phyloP scores from a whole-genome alignment of 2,329 filamentous ascomycete genomes.

The Endocalyx cinctus region DNA sequence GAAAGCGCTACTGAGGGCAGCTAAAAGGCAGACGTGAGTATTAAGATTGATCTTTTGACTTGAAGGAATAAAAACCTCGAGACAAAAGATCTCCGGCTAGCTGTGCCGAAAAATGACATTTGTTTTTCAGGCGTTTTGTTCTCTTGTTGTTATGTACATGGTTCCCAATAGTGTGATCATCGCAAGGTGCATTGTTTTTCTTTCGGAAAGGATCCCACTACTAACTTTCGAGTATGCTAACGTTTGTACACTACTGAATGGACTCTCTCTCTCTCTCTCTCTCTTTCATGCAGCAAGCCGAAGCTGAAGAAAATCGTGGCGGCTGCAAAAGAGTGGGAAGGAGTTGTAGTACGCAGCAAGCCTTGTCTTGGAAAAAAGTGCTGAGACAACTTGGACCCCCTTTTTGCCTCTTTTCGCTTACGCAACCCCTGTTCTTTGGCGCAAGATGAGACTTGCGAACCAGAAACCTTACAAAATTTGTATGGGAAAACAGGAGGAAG shows the following conservation, averaged over 20 bases:
- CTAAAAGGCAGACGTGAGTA: too few relatives aligned
- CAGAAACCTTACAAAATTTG: slow-evolving; percentile 13
- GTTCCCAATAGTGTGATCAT: slow-evolving; percentile 23
- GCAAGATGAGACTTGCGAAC: slow-evolving; percentile 20
- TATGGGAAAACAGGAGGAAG: slow-evolving; percentile 21
- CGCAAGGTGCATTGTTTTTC: slow-evolving; percentile 15
- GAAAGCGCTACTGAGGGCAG: too few relatives aligned
- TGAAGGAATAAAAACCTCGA: too few relatives aligned
- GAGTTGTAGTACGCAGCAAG: slow-evolving; percentile 9
- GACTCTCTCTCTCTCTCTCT: too few relatives aligned
- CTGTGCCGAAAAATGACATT: too few relatives aligned
- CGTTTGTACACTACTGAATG: too few relatives aligned
- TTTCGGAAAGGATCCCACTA: too few relatives aligned
- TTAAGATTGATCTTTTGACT: too few relatives aligned
- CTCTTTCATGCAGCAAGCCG: slow-evolving; percentile 18
- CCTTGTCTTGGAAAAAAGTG: slow-evolving; percentile 15
- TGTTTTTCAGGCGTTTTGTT: too few relatives aligned
- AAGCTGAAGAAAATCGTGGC: slow-evolving; percentile 11
- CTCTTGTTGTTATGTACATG: too few relatives aligned
- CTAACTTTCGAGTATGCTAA: too few relatives aligned
- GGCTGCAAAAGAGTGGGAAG: slow-evolving; percentile 9
- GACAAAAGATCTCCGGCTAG: too few relatives aligned
- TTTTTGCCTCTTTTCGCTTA: slow-evolving; percentile 17
- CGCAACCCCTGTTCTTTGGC: slow-evolving; percentile 16
- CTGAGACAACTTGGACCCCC: slow-evolving; percentile 21